Base-by-base conservation (phyloP, 2,329 filamentous ascomycete species). In the Penicillium sclerotiorum region DNA sequence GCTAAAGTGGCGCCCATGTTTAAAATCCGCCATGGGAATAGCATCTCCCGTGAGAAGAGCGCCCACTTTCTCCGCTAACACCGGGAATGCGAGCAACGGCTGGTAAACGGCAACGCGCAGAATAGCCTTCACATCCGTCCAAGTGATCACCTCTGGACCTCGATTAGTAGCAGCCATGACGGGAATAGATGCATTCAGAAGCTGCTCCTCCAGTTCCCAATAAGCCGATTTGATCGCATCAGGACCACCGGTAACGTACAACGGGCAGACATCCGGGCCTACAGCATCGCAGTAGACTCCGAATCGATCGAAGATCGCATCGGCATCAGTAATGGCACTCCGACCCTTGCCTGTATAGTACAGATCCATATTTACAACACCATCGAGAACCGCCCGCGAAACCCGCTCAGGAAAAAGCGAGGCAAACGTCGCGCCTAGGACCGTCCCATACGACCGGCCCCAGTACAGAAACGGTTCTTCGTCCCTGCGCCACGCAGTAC, bases 401-500 rank as follows among this genome's bases (percentile, higher is more conserved):
- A 73, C 50, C 13, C 67, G 66, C 37, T 76, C 64, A 0, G 77
- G 76, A 28, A 68, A 78, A 45, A 80, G 66, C 3, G 71, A 62
- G 0, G 77, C 74, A 51, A 78, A 76, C 0, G 76, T 80, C 1
- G 68, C 61, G 3, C 77, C 77, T 0, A 80, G 62, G 1, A 75
- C 57, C 0, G 75, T 74, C 3, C 77, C 77, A 49, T 78, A 79
- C 2, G 71, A 75, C 17, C 73, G 63, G 6, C 70, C 73, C 71
- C 72, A 76, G 52, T 72, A 76, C 17, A 69, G 57, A 0, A 76
- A 55, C 15, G 61, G 64, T 41, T 71, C 69, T 17, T 60, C 33
- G 2, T 57, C 60, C 5, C 49, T 59, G 4, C 53, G 55, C 61
- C 70, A 73, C 38, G 49, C 50, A 5, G 68, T 68, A 20, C 63